Percentiles rank a stretch among this genome's conserved stretches.
Conservation (phyloP, 2,329 filamentous ascomycete species). For the Ascochyta fabae region DNA sequence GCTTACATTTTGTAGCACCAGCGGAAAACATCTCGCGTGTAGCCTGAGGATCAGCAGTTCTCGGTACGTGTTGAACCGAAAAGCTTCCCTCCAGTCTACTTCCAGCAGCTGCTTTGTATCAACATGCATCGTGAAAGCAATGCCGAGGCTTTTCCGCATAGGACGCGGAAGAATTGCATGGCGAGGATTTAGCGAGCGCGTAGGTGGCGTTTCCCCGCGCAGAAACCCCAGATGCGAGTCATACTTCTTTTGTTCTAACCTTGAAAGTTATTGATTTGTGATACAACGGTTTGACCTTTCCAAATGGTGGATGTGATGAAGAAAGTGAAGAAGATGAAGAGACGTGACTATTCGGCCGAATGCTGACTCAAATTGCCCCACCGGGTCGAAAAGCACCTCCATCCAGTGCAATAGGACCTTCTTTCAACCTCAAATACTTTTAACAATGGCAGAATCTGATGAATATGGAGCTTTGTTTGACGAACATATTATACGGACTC, state of each 20-base stretch:
- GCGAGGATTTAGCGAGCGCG: constrained; percentile 1
- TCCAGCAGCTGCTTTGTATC: neutral
- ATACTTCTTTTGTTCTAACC: neutral
- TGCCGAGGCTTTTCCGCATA: constrained; percentile 8
- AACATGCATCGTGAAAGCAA: neutral
- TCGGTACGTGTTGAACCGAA: constrained; percentile 6
- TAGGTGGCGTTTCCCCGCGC: constrained; percentile 13
- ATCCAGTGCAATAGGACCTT: neutral
- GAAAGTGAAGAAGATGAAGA: neutral
- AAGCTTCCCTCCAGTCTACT: neutral
- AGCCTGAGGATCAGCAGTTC: neutral
- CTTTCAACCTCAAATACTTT: neutral
- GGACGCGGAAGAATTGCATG: constrained; percentile 4
- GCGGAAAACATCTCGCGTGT: constrained; percentile 2
- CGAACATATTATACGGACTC: neutral
- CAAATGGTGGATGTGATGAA: neutral
- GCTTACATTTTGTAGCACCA: neutral
- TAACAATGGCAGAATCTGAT: neutral
- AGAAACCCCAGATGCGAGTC: constrained; percentile 1
- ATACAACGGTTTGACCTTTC: neutral
- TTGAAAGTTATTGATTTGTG: neutral
- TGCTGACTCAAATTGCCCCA: neutral
- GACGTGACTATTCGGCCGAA: neutral
- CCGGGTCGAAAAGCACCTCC: neutral
- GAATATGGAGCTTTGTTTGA: neutral